Conservation (phyloP, 768 basidiomycete genomes). For the Trametopsis cervina region DNA sequence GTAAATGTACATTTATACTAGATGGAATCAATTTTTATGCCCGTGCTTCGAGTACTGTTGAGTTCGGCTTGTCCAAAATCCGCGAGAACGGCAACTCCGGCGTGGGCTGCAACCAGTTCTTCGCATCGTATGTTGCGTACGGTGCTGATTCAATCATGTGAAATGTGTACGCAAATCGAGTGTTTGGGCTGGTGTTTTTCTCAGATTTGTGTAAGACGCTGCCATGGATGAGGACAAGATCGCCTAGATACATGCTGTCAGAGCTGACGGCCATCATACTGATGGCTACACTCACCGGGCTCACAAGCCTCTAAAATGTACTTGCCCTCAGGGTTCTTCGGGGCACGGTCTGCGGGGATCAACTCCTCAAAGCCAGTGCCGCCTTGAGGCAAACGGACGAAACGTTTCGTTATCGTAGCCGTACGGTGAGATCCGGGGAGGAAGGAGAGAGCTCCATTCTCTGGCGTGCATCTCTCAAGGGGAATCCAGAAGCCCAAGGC, state of each 20-base stretch:
- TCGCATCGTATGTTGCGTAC: conserved; percentile 70
- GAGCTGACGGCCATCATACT: background rate
- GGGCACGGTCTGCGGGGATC: conserved; percentile 27
- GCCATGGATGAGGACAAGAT: conserved; percentile 92
- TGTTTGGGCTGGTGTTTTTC: conserved; percentile 71
- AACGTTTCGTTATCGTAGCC: conserved; percentile 71
- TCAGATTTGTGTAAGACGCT: conserved; percentile 89
- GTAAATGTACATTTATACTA: conserved; percentile 3
- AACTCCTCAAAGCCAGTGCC: conserved; percentile 85
- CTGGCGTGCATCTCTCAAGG: conserved; percentile 76
- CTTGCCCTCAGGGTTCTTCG: conserved; percentile 30
- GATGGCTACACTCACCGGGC: conserved; percentile 43
- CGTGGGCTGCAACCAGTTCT: conserved; percentile 96
- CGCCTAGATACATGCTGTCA: conserved; percentile 41
- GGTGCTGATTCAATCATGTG: conserved; percentile 84
- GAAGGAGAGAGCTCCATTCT: conserved; percentile 84
- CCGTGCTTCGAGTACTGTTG: conserved; percentile 11
- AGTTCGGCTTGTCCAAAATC: conserved; percentile 34
- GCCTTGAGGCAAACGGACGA: conserved; percentile 66
- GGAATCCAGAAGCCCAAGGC: conserved; percentile 98
- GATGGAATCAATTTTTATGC: background rate
- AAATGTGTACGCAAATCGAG: conserved; percentile 93
- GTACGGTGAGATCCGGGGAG: conserved; percentile 85
- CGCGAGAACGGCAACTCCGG: conserved; percentile 72
- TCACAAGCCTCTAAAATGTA: conserved; percentile 68